A percentile compares a stretch with the other conserved stretches of the same genome.
Conservation (phyloP, 192 early-diverging fungal genomes). For the Podila epicladia region DNA sequence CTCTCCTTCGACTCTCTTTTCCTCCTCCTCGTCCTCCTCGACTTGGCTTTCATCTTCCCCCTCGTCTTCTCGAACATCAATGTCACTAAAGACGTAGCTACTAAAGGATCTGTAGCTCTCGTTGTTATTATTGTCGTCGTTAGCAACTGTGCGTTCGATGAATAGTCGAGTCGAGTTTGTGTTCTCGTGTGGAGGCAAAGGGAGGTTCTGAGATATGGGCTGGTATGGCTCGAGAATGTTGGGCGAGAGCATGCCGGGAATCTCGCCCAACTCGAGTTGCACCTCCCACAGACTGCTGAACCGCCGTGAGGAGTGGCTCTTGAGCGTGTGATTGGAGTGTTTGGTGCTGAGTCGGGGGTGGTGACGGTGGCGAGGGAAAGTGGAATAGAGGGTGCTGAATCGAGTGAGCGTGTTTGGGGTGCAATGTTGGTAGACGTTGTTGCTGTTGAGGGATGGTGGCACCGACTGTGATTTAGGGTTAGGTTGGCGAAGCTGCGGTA, state of each 20-base stretch:
- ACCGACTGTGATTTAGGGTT: background rate
- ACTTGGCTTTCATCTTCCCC: background rate
- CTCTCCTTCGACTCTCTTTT: background rate
- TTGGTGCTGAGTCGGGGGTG: background rate
- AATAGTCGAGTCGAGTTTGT: no score
- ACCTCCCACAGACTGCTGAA: conserved; percentile 42
- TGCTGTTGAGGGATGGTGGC: background rate
- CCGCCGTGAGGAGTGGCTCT: background rate
- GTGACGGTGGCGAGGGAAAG: conserved; percentile 6
- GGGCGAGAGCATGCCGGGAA: conserved; percentile 32
- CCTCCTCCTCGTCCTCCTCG: background rate
- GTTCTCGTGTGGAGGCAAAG: background rate
- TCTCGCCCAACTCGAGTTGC: conserved; percentile 31
- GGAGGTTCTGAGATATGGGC: background rate
- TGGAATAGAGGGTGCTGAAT: conserved; percentile 2
- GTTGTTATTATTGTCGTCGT: background rate
- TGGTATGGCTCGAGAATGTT: conserved; percentile 32
- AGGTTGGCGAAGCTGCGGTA: background rate
- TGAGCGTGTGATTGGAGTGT: background rate
- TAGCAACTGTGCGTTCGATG: background rate
- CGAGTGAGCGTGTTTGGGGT: background rate
- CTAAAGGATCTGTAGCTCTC: background rate
- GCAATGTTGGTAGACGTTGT: conserved; percentile 8
- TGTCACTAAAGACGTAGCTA: background rate
- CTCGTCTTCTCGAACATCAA: background rate